These are phyloP conservation scores for Didymella pinodella DNA, from an alignment of 2,329 filamentous ascomycete species.

Conservation along the genomic window DNA sequence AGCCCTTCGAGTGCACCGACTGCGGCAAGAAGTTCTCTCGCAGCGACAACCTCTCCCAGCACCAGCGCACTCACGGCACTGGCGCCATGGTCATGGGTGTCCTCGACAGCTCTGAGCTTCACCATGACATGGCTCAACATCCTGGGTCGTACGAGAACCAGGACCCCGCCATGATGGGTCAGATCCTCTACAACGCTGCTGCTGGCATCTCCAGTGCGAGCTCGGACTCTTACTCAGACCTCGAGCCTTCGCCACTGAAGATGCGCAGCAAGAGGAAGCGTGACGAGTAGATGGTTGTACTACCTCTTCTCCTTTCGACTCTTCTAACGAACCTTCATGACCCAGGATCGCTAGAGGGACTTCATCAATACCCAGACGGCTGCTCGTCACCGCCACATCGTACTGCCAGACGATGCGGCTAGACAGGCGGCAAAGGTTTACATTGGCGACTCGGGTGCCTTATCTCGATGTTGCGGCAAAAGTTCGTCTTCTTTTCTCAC, in stretches of 20 bases:
- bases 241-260: constrained; percentile 52
- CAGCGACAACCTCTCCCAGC: constrained; percentile 96
- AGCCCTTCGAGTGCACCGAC: constrained; percentile 97
- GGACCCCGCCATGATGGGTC: constrained; percentile 50
- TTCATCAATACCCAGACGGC: constrained; percentile 23
- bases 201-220: constrained; percentile 47
- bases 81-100: constrained; percentile 92
- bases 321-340: constrained; percentile 49
- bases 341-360: constrained; percentile 40
- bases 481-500: constrained; percentile 37
- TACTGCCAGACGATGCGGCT: constrained; percentile 44
- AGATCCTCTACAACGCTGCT: constrained; percentile 51
- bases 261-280: constrained; percentile 81
- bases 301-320: constrained; percentile 34
- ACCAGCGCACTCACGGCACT: constrained; percentile 90
- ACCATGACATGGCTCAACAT: constrained; percentile 56
- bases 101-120: constrained; percentile 72
- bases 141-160: constrained; percentile 44
- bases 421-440: constrained; percentile 43
- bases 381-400: constrained; percentile 43
- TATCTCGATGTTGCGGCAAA: constrained; percentile 34
- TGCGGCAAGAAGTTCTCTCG: constrained; percentile 99
- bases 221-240: constrained; percentile 48
- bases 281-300: constrained; percentile 56
- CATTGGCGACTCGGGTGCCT: constrained; percentile 30